These are phyloP conservation scores for Diospyros kaki DNA, from an alignment of 148 eudicot genomes.

Conservation along the genomic window DNA sequence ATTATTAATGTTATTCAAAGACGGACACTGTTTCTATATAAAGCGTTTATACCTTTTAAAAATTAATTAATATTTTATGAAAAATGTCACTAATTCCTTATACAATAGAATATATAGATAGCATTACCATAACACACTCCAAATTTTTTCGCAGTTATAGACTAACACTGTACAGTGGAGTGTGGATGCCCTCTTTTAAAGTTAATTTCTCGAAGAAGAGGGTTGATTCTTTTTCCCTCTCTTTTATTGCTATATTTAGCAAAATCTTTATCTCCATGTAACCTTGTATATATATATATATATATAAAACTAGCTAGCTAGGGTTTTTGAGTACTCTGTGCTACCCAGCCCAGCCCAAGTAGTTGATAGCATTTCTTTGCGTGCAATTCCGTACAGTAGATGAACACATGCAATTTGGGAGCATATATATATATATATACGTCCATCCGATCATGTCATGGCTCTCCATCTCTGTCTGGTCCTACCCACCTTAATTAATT, in stretches of 20 bases:
- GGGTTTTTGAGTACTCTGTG: not conserved
- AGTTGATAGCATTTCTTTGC: not conserved
- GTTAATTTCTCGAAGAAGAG: no score
- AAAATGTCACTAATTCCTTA: no score
- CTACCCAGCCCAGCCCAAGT: not conserved
- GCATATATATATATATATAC: not conserved
- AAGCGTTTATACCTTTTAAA: no score
- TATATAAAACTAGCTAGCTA: no score
- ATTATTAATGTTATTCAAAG: no score
- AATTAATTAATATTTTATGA: no score
- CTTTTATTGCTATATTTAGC: conserved; percentile 5
- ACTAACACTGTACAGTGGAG: no score
- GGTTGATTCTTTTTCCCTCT: not conserved
- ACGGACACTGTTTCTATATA: no score
- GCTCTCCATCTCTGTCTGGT: not conserved
- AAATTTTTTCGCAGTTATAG: no score
- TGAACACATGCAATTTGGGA: not conserved
- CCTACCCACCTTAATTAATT: not conserved
- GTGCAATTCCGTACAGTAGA: conserved; percentile 3
- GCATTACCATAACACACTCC: no score
- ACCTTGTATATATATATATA: not conserved
- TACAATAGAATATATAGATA: no score
- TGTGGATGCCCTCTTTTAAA: no score
- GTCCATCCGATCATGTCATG: not conserved
- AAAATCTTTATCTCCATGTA: not conserved